phyloP scores from a whole-genome alignment of 2,329 filamentous ascomycete species.

The Leptographium lundbergii region DNA sequence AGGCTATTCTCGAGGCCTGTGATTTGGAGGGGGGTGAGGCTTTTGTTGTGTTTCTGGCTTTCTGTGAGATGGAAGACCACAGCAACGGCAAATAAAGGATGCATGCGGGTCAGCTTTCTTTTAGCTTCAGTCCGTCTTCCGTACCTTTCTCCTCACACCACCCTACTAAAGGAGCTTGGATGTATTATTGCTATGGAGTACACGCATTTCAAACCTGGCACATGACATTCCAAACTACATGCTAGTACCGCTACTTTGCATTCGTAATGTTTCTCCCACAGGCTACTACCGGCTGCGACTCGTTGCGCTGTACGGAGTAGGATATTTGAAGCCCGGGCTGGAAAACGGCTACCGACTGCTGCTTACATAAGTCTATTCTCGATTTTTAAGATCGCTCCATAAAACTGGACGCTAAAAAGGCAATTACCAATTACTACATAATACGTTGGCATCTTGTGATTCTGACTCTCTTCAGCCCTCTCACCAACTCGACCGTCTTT shows the following conservation, averaged over 20 bases:
- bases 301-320: too few species aligned
- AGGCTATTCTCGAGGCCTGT: slow-evolving; percentile 63
- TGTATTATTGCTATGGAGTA: too few species aligned
- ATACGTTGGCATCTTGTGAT: neutral
- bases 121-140: neutral
- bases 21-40: slow-evolving; percentile 45
- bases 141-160: neutral
- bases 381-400: neutral
- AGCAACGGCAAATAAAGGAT: slow-evolving; percentile 19
- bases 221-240: too few species aligned
- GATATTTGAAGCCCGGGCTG: too few species aligned
- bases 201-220: too few species aligned
- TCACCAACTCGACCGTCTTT: neutral
- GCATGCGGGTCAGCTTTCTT: neutral
- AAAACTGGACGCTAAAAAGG: neutral
- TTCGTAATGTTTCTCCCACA: too few species aligned
- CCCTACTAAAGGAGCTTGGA: neutral
- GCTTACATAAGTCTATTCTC: too few species aligned
- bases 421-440: neutral
- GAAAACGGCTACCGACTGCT: too few species aligned
- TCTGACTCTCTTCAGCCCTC: neutral
- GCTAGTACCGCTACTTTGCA: too few species aligned
- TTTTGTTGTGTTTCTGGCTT: slow-evolving; percentile 85
- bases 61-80: slow-evolving; percentile 63
- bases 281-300: too few species aligned